These are phyloP conservation scores for Mimosa bimucronata DNA, from an alignment of 306 rosid species.

Conservation along the genomic window DNA sequence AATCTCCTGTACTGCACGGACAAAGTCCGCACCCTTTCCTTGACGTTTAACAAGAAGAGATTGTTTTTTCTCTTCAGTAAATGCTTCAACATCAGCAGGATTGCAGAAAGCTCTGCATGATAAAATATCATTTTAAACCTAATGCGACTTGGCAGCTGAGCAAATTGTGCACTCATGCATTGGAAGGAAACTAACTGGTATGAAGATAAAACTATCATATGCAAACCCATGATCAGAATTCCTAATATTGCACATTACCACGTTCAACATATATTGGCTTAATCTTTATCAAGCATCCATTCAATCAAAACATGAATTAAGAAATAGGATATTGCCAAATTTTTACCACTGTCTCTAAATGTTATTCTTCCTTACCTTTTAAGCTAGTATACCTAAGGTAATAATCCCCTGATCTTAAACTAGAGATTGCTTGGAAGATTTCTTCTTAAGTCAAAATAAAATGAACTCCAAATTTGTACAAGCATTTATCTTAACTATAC, in stretches of 20 bases:
- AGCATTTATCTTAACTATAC: not conserved
- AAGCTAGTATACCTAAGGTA: slow-evolving; percentile 12
- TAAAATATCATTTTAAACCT: slow-evolving; percentile 45
- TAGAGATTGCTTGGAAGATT: not conserved
- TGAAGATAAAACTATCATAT: not conserved
- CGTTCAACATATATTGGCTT: not conserved
- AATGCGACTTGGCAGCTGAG: slow-evolving; percentile 32
- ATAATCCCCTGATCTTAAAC: not conserved
- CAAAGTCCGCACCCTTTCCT: slow-evolving; percentile 92
- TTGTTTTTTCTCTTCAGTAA: slow-evolving; percentile 97
- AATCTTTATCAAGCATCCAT: slow-evolving; percentile 20
- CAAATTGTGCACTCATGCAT: slow-evolving; percentile 15
- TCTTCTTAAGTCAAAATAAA: not conserved
- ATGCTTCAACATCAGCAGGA: slow-evolving; percentile 93
- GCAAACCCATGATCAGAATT: not conserved
- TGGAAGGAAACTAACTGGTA: slow-evolving; percentile 24
- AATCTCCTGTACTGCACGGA: slow-evolving; percentile 91
- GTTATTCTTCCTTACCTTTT: slow-evolving; percentile 16
- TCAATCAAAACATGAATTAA: slow-evolving; percentile 25
- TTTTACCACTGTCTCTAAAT: slow-evolving; percentile 8
- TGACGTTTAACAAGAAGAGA: slow-evolving; percentile 85
- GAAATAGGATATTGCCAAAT: not conserved
- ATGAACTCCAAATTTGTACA: not conserved
- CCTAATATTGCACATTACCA: not conserved
- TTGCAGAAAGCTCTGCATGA: slow-evolving; percentile 90